Evolutionary conservation across 140 eudicot species (phyloP).

Genomic region (Senecio squalidus): DNA sequence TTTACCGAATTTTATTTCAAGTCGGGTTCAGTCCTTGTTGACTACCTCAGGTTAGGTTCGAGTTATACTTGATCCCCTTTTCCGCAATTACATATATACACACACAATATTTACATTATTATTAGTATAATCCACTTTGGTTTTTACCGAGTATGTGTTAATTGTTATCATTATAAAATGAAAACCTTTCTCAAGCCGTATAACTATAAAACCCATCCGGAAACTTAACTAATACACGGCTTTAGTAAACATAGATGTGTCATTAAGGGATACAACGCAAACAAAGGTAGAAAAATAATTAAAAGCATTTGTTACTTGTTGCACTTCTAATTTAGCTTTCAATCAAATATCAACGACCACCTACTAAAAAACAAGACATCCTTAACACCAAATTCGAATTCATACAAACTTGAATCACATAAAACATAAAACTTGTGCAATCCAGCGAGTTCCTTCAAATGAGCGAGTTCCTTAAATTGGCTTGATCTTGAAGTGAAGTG

Average conservation of each 20-base stretch:
- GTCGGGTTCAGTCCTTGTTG: no score
- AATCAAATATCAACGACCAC: constrained; percentile 17
- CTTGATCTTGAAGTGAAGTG: constrained; percentile 91
- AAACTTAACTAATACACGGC: no score
- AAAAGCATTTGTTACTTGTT: neutral
- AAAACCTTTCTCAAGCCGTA: no score
- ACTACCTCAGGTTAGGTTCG: no score
- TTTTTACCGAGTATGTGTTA: no score
- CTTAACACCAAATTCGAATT: constrained; percentile 1
- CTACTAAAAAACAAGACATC: constrained; percentile 13
- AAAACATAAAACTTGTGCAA: constrained; percentile 22
- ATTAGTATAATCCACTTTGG: no score
- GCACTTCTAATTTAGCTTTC: constrained; percentile 3
- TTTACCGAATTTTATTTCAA: no score
- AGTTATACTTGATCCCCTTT: no score
- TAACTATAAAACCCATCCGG: no score
- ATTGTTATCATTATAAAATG: no score
- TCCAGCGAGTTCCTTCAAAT: constrained; percentile 9
- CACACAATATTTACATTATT: no score
- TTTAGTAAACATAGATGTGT: neutral
- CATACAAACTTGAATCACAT: constrained; percentile 23
- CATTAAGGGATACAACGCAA: neutral
- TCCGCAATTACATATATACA: no score
- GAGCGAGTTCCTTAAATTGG: constrained; percentile 42
- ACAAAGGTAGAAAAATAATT: neutral